These are phyloP conservation scores for Rhodotorula babjevae DNA, from an alignment of 768 basidiomycete genomes.

Conservation along the genomic window DNA sequence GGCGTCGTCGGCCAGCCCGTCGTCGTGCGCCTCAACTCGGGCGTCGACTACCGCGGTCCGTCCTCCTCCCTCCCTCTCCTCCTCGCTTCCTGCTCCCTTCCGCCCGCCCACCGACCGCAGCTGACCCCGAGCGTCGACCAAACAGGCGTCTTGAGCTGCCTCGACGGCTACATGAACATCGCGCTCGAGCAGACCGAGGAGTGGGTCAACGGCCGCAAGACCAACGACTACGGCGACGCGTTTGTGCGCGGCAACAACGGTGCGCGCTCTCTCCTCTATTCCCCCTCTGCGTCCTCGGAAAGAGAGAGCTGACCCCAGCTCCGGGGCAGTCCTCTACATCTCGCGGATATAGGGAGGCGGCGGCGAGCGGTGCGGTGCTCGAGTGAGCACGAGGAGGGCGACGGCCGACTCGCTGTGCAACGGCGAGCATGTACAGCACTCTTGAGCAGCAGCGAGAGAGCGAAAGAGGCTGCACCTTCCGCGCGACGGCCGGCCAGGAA, in stretches of 20 bases:
- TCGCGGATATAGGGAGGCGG: conserved; percentile 46
- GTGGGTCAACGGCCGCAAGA: conserved; percentile 83
- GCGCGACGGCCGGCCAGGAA: too few species aligned
- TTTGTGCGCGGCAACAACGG: conserved; percentile 95
- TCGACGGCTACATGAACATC: conserved; percentile 99
- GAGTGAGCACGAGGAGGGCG: not conserved
- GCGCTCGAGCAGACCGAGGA: conserved; percentile 97
- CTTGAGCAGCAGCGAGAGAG: too few species aligned
- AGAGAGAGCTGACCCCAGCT: not conserved
- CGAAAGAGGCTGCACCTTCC: too few species aligned
- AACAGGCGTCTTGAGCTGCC: conserved; percentile 83
- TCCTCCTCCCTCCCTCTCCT: not conserved
- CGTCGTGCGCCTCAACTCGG: conserved; percentile 82
- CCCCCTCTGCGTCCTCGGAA: conserved; percentile 11
- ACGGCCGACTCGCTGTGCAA: not conserved
- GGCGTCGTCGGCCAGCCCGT: conserved; percentile 95
- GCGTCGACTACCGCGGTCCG: conserved; percentile 85
- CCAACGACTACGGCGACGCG: conserved; percentile 77
- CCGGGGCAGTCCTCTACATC: conserved; percentile 65
- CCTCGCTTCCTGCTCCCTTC: not conserved
- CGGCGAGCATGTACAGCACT: too few species aligned
- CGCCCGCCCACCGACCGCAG: not conserved
- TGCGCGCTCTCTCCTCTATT: conserved; percentile 45
- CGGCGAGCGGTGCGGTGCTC: not conserved
- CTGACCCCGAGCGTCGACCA: not conserved